Percentiles rank a stretch among this genome's conserved stretches.
Evolutionary conservation across 179 eudicot species (phyloP).

Genomic region (Beta macrorhiza): DNA sequence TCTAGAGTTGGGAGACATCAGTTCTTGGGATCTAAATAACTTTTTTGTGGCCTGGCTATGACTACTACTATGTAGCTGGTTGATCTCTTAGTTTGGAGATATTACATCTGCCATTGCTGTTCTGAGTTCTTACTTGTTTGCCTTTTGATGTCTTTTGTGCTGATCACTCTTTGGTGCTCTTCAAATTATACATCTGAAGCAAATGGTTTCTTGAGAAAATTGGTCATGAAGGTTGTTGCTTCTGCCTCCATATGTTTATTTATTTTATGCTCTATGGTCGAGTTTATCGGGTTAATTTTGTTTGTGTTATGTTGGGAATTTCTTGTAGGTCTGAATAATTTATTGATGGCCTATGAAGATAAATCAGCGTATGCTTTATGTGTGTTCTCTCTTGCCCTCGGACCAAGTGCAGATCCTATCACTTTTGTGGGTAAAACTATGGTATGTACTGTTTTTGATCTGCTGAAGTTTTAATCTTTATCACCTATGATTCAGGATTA

Average conservation of each 20-base stretch:
- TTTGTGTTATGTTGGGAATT: neutral
- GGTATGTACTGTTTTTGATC: constrained; percentile 42
- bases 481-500: neutral
- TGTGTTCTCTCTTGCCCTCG: constrained; percentile 83
- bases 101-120: neutral
- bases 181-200: constrained; percentile 47
- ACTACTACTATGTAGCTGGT: neutral
- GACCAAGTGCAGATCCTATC: constrained; percentile 73
- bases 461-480: neutral
- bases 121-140: constrained; percentile 29
- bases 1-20: too few species aligned
- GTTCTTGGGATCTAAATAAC: neutral
- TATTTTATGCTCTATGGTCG: neutral
- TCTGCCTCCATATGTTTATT: constrained; percentile 12
- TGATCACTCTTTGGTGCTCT: constrained; percentile 18
- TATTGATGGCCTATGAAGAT: constrained; percentile 86
- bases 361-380: constrained; percentile 93
- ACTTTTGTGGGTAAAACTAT: constrained; percentile 83
- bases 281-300: constrained; percentile 1
- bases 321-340: constrained; percentile 71
- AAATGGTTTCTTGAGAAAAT: constrained; percentile 95
- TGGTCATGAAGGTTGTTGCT: constrained; percentile 79
- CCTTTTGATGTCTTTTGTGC: constrained; percentile 9
- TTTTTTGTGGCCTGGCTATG: neutral
- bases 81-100: constrained; percentile 1